Base-by-base conservation (phyloP, 2,329 filamentous ascomycete species). In the Westerdykella sp. region DNA sequence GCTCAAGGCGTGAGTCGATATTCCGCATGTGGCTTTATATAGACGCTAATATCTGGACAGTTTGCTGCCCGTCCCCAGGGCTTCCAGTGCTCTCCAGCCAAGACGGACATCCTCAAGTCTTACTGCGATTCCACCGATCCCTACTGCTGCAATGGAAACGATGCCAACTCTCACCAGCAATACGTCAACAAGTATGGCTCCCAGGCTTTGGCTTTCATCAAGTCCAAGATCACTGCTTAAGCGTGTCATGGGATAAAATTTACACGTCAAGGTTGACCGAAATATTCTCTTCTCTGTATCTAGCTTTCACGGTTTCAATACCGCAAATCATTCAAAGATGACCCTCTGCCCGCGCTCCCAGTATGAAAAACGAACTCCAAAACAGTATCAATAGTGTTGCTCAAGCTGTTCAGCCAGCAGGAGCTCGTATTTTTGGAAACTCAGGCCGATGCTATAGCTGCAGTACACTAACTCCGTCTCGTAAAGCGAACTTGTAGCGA, bases 91-190 rank as follows among this genome's bases (percentile, higher is more conserved):
- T 51, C 60, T 3, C 71, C 72, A 1, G 73, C 77, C 5, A 71
- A 49, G 9, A 70, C 70, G 30, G 71, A 63, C 57, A 79, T 77
- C 54, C 77, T 84, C 52, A 69, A 81, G 66, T 79, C 77, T 4
- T 84, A 84, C 70, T 84, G 81, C 61, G 81, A 85, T 53, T 67
- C 74, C 4, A 56, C 75, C 3, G 81, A 84, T 49, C 80, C 80
- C 0, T 84, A 81, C 67, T 84, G 81, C 72, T 84, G 79, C 65
- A 80, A 75, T 34, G 81, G 81, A 39, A 80, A 73, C 53, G 72
- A 83, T 46, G 70, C 73, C 21, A 74, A 76, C 53, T 72, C 75
- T 6, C 81, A 84, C 61, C 76, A 82, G 59, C 73, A 78, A 39
- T 84, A 85, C 46, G 79, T 76, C 2, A 66, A 59, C 47, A 77